These are phyloP conservation scores for Fennellomyces sp. DNA, from an alignment of 371 early-diverging fungal genomes.

Conservation along the genomic window DNA sequence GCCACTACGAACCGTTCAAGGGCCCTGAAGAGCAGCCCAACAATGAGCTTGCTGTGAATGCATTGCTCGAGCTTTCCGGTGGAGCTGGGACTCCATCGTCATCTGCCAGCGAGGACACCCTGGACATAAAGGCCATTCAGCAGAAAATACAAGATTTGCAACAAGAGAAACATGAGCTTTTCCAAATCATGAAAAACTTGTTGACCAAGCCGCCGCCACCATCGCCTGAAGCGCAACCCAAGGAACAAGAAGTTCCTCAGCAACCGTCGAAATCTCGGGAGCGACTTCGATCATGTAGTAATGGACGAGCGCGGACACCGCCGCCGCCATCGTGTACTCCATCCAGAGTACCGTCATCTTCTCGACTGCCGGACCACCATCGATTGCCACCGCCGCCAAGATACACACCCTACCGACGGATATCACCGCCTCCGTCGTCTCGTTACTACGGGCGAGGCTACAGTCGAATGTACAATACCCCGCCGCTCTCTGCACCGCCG, in stretches of 20 bases:
- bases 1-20: slow-evolving; percentile 16
- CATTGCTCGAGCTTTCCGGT: not conserved
- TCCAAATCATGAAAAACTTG: slow-evolving; percentile 42
- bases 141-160: slow-evolving; percentile 33
- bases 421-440: not conserved
- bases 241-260: not conserved
- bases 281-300: slow-evolving; percentile 10
- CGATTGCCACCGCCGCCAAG: slow-evolving; percentile 5
- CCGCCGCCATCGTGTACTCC: slow-evolving; percentile 10
- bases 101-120: not conserved
- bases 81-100: slow-evolving; percentile 1
- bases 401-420: slow-evolving; percentile 3
- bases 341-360: not conserved
- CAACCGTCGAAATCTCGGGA: slow-evolving; percentile 13
- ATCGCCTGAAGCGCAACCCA: not conserved
- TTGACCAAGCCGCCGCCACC: slow-evolving; percentile 17
- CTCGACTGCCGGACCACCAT: not conserved
- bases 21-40: not conserved
- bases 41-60: not conserved
- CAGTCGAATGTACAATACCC: not conserved
- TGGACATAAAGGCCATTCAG: slow-evolving; percentile 30
- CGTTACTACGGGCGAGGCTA: slow-evolving; percentile 6
- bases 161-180: slow-evolving; percentile 43
- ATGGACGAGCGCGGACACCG: slow-evolving; percentile 7
- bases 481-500: slow-evolving; percentile 6